Evolutionary conservation across 2,329 filamentous ascomycete species (phyloP), one percentile per base, ranked within the genome.

Genomic region (Esteya vermicola): DNA sequence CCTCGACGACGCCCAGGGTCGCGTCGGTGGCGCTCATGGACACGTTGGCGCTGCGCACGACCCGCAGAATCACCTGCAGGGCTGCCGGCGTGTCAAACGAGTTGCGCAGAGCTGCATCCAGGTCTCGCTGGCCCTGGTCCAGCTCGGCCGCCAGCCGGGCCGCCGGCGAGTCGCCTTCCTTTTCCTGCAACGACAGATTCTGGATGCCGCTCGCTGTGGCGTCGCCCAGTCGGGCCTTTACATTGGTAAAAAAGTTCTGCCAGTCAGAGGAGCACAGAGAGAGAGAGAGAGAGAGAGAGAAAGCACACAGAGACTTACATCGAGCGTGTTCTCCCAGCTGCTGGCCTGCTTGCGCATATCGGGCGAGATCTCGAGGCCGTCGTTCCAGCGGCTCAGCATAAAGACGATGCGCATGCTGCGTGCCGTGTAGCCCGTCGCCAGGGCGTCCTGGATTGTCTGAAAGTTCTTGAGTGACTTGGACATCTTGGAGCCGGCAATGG

Each of bases 381-480:
- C 75, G 49, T 73, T 71, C 78, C 79, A 84, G 13, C 68, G 68
- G 25, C 76, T 77, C 22, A 82, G 65, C 35, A 84, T 57, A 58
- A 83, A 83, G 20, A 79, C 71, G 41, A 83, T 78, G 20, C 80
- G 68, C 46, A 84, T 57, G 41, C 70, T 70, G 45, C 80, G 65
- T 2, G 78, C 63, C 2, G 74, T 81, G 73, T 75, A 83, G 28
- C 72, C 71, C 26, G 67, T 63, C 4, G 64, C 61, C 4, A 84
- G 59, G 1, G 76, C 77, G 49, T 78, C 72, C 9, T 76, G 63
- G 47, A 84, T 80, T 0, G 79, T 82, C 1, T 75, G 81, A 54
- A 82, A 83, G 57, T 83, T 83, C 60, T 83, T 83, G 39, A 84
- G 57, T 32, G 68, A 75, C 57, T 83, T 84, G 38, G 72, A 78